A percentile compares a stretch with the other conserved stretches of the same genome.
phyloP scores from a whole-genome alignment of 2,329 filamentous ascomycete species.

The Colletotrichum liriopes region DNA sequence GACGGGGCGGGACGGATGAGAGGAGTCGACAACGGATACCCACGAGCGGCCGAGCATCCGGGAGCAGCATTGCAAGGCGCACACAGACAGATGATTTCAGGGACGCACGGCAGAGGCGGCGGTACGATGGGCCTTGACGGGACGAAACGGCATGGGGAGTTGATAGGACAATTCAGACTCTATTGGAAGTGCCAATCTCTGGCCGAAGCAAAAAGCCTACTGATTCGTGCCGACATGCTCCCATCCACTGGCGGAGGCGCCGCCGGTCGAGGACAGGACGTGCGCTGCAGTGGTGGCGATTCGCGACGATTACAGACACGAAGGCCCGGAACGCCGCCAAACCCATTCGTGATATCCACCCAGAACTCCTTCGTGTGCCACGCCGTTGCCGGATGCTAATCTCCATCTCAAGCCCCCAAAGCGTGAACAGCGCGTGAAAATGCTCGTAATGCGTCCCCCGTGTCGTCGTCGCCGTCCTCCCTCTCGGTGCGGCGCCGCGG shows the following conservation, averaged over 20 bases:
- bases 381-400: slow-evolving; percentile 44
- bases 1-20: not conserved
- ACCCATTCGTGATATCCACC: slow-evolving; percentile 43
- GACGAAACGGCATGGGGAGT: not conserved
- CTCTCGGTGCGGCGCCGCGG: not conserved
- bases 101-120: not conserved
- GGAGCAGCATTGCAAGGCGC: slow-evolving; percentile 18
- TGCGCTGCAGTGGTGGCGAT: slow-evolving; percentile 25
- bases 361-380: slow-evolving; percentile 42
- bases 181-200: slow-evolving; percentile 37
- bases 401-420: slow-evolving; percentile 39
- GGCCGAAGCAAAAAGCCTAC: slow-evolving; percentile 40
- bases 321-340: slow-evolving; percentile 42
- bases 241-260: slow-evolving; percentile 4
- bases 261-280: not conserved
- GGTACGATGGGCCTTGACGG: not conserved
- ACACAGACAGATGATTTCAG: slow-evolving; percentile 5
- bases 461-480: slow-evolving; percentile 5
- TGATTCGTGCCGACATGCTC: slow-evolving; percentile 37
- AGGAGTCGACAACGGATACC: not conserved
- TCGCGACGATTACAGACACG: slow-evolving; percentile 33
- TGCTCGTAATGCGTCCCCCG: slow-evolving; percentile 32
- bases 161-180: slow-evolving; percentile 37
- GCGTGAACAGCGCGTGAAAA: slow-evolving; percentile 37
- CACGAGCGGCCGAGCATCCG: not conserved